Evolutionary conservation across 2,329 filamentous ascomycete species (phyloP).

Genomic region (Bisporella sp.): DNA sequence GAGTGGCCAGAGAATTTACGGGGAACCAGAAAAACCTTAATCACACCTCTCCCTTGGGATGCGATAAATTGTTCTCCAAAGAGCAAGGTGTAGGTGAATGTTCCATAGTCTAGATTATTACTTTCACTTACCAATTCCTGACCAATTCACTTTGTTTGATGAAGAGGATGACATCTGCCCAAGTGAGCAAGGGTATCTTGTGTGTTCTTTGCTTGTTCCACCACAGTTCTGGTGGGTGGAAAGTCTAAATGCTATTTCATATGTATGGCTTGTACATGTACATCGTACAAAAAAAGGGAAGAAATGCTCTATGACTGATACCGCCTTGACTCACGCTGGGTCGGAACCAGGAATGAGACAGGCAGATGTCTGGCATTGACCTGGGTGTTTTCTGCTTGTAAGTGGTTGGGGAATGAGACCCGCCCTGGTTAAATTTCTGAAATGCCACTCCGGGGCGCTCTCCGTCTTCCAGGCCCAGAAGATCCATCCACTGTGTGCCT

Average conservation of each 20-base stretch:
- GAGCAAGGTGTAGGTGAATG: too few relatives aligned
- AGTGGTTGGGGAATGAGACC: slow-evolving; percentile 33
- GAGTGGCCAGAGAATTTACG: too few relatives aligned
- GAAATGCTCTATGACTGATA: not conserved
- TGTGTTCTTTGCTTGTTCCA: not conserved
- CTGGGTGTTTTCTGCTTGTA: slow-evolving; percentile 21
- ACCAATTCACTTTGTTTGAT: too few relatives aligned
- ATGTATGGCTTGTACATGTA: too few relatives aligned
- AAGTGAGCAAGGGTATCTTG: not conserved
- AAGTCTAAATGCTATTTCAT: too few relatives aligned
- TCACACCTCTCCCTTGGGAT: too few relatives aligned
- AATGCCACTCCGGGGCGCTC: slow-evolving; percentile 34
- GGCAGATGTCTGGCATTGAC: slow-evolving; percentile 20
- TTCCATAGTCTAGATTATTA: too few relatives aligned
- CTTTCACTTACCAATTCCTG: too few relatives aligned
- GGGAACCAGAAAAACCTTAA: too few relatives aligned
- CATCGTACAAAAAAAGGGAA: not conserved
- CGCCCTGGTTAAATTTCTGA: slow-evolving; percentile 32
- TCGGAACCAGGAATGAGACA: slow-evolving; percentile 22
- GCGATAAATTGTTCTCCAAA: too few relatives aligned
- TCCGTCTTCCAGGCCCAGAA: slow-evolving; percentile 39
- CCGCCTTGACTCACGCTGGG: not conserved
- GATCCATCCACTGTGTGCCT: slow-evolving; percentile 31
- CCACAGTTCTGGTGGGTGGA: too few relatives aligned
- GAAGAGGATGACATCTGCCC: too few relatives aligned